A percentile compares a stretch with the other conserved stretches of the same genome.
These are phyloP conservation scores for Aspergillus aculeatinus DNA, from an alignment of 2,329 filamentous ascomycete genomes.

Conservation along the genomic window DNA sequence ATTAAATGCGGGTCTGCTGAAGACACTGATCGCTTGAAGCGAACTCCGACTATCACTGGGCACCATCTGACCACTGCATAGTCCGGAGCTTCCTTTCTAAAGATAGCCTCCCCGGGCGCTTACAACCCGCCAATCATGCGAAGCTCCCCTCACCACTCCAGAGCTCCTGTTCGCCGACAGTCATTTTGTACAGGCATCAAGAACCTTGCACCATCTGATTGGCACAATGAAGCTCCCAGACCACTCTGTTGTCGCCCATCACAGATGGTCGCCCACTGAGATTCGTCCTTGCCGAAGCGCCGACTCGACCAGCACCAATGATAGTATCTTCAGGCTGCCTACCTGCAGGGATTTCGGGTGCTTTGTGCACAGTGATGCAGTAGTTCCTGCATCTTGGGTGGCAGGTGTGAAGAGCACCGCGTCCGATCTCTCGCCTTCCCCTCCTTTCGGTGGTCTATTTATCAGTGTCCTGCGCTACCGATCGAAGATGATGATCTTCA, in stretches of 20 bases:
- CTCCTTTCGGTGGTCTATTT: conserved; percentile 26
- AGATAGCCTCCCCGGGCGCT: conserved; percentile 31
- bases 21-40: conserved; percentile 2
- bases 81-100: conserved; percentile 24
- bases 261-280: background rate
- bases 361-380: conserved; percentile 33
- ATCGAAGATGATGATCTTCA: conserved; percentile 20
- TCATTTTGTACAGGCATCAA: conserved; percentile 25
- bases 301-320: conserved; percentile 18
- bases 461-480: conserved; percentile 28
- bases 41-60: background rate
- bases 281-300: conserved; percentile 21
- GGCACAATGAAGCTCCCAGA: conserved; percentile 7
- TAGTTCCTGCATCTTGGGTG: conserved; percentile 30
- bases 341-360: conserved; percentile 15
- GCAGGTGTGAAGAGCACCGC: conserved; percentile 13
- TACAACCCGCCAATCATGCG: conserved; percentile 25
- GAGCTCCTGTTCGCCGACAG: conserved; percentile 10
- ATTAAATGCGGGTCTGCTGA: background rate
- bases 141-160: conserved; percentile 14
- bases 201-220: conserved; percentile 14
- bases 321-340: conserved; percentile 10
- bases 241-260: conserved; percentile 13
- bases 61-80: background rate
- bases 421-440: conserved; percentile 19